Percentiles rank a stretch among this genome's conserved stretches.
Evolutionary conservation across 2,329 filamentous ascomycete species (phyloP).

Genomic region (Neophaeococcomyces mojaviensis): DNA sequence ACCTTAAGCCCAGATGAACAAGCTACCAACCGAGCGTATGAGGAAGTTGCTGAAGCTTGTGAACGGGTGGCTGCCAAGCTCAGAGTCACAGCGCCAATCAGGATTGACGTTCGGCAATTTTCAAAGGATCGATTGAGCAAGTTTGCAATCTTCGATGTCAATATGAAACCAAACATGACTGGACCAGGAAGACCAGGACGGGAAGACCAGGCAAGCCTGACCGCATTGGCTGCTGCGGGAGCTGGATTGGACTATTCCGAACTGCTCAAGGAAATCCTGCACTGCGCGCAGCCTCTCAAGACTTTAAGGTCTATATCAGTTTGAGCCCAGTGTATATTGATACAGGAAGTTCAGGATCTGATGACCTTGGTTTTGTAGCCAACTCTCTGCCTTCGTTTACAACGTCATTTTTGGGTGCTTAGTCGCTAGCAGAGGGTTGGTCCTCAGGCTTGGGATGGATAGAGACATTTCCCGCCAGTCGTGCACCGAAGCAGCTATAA

Average conservation of each 20-base stretch:
- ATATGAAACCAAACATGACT: slow-evolving; percentile 48
- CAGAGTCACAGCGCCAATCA: slow-evolving; percentile 37
- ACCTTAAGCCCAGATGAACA: slow-evolving; percentile 29
- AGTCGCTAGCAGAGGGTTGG: too few relatives aligned
- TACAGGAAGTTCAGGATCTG: too few relatives aligned
- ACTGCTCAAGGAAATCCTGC: slow-evolving; percentile 33
- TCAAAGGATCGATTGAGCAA: slow-evolving; percentile 21
- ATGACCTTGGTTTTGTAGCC: too few relatives aligned
- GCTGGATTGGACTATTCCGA: slow-evolving; percentile 38
- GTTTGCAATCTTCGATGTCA: slow-evolving; percentile 46
- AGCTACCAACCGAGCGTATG: slow-evolving; percentile 28
- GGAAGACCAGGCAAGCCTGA: slow-evolving; percentile 43
- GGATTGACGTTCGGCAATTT: slow-evolving; percentile 41
- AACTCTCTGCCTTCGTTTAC: too few relatives aligned
- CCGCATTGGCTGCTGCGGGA: slow-evolving; percentile 35
- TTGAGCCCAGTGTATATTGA: too few relatives aligned
- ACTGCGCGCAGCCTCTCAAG: slow-evolving; percentile 18
- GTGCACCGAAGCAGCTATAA: too few relatives aligned
- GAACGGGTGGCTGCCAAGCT: slow-evolving; percentile 34
- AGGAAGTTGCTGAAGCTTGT: slow-evolving; percentile 31
- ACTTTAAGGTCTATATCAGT: too few relatives aligned
- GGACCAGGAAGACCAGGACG: slow-evolving; percentile 42
- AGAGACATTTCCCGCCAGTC: too few relatives aligned
- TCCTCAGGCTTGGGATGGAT: too few relatives aligned
- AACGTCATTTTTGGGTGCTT: too few relatives aligned